phyloP scores from a whole-genome alignment of 768 basidiomycete genomes.

The Russula foetens region DNA sequence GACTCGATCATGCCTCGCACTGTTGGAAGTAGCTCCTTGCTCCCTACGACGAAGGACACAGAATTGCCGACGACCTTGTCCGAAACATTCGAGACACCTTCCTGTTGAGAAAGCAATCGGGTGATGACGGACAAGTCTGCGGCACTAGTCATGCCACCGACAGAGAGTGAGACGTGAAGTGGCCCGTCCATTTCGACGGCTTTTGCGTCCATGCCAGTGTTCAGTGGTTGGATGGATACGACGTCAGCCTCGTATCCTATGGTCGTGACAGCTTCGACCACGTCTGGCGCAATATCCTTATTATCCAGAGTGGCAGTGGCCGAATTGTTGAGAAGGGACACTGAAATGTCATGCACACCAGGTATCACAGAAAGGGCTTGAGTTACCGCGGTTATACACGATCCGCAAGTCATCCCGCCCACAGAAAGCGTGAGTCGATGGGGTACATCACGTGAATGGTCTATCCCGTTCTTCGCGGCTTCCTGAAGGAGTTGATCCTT shows the following conservation, averaged over 20 bases:
- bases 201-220: background rate
- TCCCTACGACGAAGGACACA: conserved; percentile 39
- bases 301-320: conserved; percentile 12
- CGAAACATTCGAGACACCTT: conserved; percentile 42
- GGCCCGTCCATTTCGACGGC: conserved; percentile 17
- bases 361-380: conserved; percentile 21
- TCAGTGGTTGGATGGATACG: background rate
- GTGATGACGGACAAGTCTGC: conserved; percentile 55
- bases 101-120: conserved; percentile 38
- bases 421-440: conserved; percentile 22
- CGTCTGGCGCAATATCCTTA: background rate
- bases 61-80: conserved; percentile 57
- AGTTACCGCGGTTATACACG: conserved; percentile 28
- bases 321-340: conserved; percentile 30
- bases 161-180: conserved; percentile 39
- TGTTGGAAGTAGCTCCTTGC: conserved; percentile 23
- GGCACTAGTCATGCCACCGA: conserved; percentile 74
- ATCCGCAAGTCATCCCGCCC: conserved; percentile 35
- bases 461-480: background rate
- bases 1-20: conserved; percentile 31
- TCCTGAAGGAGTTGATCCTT: background rate
- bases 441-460: background rate
- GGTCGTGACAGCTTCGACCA: conserved; percentile 26
- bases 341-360: conserved; percentile 22
- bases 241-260: conserved; percentile 25